phyloP scores from a whole-genome alignment of 108 stramenopile species.

The Schizochytrium sp. region DNA sequence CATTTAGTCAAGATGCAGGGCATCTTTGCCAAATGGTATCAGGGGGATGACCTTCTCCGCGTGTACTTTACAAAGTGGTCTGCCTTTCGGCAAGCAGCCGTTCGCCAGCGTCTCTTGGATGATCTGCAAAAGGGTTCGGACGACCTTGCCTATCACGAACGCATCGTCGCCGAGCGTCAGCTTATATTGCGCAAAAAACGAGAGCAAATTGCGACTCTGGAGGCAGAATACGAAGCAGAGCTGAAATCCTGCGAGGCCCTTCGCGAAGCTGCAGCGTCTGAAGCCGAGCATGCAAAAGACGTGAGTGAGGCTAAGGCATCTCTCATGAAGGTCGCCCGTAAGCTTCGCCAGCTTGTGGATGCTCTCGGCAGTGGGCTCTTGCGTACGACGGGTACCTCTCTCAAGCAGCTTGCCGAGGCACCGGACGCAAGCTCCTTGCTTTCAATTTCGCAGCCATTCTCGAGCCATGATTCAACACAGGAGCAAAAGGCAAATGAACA shows the following conservation, averaged over 20 bases:
- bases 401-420: background rate
- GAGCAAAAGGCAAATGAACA: no score
- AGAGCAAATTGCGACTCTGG: background rate
- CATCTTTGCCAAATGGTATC: conserved; percentile 8
- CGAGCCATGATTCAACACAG: no score
- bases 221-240: background rate
- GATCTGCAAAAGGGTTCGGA: background rate
- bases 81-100: background rate
- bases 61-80: background rate
- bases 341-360: background rate
- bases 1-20: background rate
- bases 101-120: background rate
- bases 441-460: background rate
- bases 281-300: background rate
- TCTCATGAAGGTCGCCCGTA: background rate
- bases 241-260: background rate
- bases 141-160: background rate
- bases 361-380: background rate
- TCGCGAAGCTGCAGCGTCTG: background rate
- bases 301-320: background rate
- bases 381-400: no score
- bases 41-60: background rate
- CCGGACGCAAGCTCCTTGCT: background rate
- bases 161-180: background rate
- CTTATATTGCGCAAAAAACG: background rate